Evolutionary conservation across 805 yeast species (phyloP), one percentile per base, ranked within the genome.

Genomic region (Yarrowia sp.): DNA sequence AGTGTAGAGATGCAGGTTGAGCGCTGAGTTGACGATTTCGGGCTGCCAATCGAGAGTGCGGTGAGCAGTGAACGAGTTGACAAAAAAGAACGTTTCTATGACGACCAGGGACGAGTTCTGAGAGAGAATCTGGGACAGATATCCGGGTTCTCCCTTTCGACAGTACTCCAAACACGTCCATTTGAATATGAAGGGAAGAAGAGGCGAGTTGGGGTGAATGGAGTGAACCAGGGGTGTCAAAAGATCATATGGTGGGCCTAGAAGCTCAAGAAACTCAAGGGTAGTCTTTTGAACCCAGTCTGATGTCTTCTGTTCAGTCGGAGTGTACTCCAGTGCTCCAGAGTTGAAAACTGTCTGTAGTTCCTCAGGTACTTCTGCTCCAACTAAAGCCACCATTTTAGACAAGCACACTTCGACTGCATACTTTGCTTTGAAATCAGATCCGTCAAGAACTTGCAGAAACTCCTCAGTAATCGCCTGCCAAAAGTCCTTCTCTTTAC

Each of bases 161-260:
- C 66, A 46, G 38, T 15, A 61, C 46, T 47, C 55, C 36, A 38
- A n/a, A 38, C 46, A 46, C 3, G 46, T 30, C 66, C 64, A 58
- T 19, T 58, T 58, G 64, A 58, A 58, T 2, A 58, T 14, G 50
- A 42, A 43, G 13, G 39, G n/a, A 6, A 42, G 30, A 13, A 58
- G 50, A 15, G 60, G 30, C 6, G 30, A 24, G 30, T 24, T 24
- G 30, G 30, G 30, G 30, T 24, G 30, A 24, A 24, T 24, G 30
- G 30, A 24, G 30, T 24, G 30, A 24, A 24, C 30, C 30, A 24
- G 30, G 30, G 30, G 30, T 24, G 30, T 24, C 3, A 24, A 7
- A 46, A 36, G 4, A 3, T 36, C 38, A 9, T 10, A 36, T 4
- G 42, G 40, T 6, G 50, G 40, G 7, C 13, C 13, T 2, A 42